Base-by-base conservation (phyloP, 768 basidiomycete genomes). In the Rubroboletus pulcherrimus region DNA sequence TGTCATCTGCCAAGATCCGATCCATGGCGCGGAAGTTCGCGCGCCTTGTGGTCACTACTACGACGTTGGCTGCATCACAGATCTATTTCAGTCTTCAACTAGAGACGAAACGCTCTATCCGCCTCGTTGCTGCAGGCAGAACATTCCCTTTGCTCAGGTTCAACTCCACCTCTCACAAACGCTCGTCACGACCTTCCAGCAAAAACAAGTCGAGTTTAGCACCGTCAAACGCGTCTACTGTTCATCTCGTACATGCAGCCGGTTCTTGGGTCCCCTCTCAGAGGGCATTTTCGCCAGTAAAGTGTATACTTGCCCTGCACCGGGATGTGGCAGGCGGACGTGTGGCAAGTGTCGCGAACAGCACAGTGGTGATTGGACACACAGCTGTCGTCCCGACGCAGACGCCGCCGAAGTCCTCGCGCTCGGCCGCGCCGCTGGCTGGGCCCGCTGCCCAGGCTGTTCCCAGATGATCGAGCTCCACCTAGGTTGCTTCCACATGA, bases 401-500 rank as follows among this genome's bases (percentile, higher is more conserved):
- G 59, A 55, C 2, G 65, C 67, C 5, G 37, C 61, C n/a, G 62
- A 64, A 5, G 63, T 73, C 10, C 65, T 70, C 45, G 66, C 54
- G 21, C 59, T 75, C 19, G 43, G 68, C 21, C 55, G 54, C 4
- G 24, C 59, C 7, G 39, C 64, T 19, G 73, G 72, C 5, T 77
- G 72, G 77, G 63, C 73, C 1, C 71, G 70, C 10, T 78, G 76
- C 52, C 75, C 76, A 2, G 73, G 73, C 5, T 77, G 76, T 50
- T 58, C 63, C 17, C 68, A 69, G 35, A 61, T 77, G 63, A 68
- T 77, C 53, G 76, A 77, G 52, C 71, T 75, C 39, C 52, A 64
- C 6, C 21, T 60, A 12, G 76, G 76, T 0, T 77, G 76, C 51
- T 72, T 64, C 58, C 76, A 78, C 55, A 75, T 78, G 71, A 72